phyloP scores from a whole-genome alignment of 2,329 filamentous ascomycete genomes.

The Cylindrodendrum hubeiense region DNA sequence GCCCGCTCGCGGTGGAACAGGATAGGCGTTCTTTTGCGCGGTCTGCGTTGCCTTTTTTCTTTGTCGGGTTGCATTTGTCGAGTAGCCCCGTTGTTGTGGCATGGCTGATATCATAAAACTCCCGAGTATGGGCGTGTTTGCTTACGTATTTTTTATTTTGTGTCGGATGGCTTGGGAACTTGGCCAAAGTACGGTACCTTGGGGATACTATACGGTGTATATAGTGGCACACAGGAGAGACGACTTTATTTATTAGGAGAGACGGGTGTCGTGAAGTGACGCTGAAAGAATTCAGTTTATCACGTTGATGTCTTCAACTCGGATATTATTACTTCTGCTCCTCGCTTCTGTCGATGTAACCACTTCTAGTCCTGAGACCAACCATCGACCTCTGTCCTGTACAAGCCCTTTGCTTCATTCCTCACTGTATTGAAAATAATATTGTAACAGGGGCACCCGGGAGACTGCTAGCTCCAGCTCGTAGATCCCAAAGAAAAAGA shows the following conservation, averaged over 20 bases:
- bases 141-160: neutral
- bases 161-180: neutral
- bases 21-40: conserved; percentile 28
- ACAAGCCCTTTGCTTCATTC: neutral
- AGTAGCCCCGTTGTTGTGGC: neutral
- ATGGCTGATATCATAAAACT: conserved; percentile 10
- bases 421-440: neutral
- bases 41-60: conserved; percentile 14
- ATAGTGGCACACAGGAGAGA: neutral
- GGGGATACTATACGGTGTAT: neutral
- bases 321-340: neutral
- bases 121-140: neutral
- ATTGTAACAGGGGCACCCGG: neutral
- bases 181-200: neutral
- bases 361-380: neutral
- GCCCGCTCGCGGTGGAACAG: conserved; percentile 39
- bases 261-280: neutral
- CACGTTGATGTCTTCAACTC: neutral
- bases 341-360: neutral
- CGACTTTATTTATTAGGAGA: neutral
- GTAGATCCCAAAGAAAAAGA: conserved; percentile 16
- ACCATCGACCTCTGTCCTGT: neutral
- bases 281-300: conserved; percentile 1
- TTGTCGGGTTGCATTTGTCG: conserved; percentile 3
- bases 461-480: conserved; percentile 21